Evolutionary conservation across 495 filamentous ascomycete species (phyloP).

Genomic region (Aspergillus nidulans): DNA sequence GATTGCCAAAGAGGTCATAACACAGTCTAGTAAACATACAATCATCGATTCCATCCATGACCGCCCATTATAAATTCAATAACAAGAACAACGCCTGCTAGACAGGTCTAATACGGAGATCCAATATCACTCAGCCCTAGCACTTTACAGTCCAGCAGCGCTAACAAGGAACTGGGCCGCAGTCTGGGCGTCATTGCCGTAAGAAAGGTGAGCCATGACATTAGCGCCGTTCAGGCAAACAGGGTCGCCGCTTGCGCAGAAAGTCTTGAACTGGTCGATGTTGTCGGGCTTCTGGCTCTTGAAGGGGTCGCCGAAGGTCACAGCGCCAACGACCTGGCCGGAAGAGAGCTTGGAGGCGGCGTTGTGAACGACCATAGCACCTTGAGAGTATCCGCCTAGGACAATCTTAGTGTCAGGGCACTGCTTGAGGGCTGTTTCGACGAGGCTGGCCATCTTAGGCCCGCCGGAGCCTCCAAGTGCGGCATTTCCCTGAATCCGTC

Average conservation of each 20-base stretch:
- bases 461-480: slow-evolving; percentile 41
- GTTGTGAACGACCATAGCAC: slow-evolving; percentile 49
- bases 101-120: background rate
- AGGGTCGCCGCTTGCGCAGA: slow-evolving; percentile 49
- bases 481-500: slow-evolving; percentile 38
- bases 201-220: slow-evolving; percentile 50
- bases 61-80: background rate
- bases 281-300: slow-evolving; percentile 42
- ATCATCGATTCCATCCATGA: no score
- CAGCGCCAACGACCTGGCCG: slow-evolving; percentile 28
- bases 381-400: slow-evolving; percentile 58
- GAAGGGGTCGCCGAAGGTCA: slow-evolving; percentile 60
- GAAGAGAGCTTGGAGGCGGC: slow-evolving; percentile 35
- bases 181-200: slow-evolving; percentile 39
- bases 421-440: slow-evolving; percentile 39
- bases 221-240: slow-evolving; percentile 51
- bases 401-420: slow-evolving; percentile 60
- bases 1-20: no score
- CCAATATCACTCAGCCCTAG: background rate
- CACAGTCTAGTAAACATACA: no score
- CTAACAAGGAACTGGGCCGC: slow-evolving; percentile 46
- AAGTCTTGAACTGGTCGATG: slow-evolving; percentile 46
- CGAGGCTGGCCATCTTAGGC: slow-evolving; percentile 43
- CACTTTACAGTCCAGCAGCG: slow-evolving; percentile 23
- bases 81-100: background rate